Conservation (phyloP, 2,329 filamentous ascomycete genomes). For the Sordariomycetes sp. region DNA sequence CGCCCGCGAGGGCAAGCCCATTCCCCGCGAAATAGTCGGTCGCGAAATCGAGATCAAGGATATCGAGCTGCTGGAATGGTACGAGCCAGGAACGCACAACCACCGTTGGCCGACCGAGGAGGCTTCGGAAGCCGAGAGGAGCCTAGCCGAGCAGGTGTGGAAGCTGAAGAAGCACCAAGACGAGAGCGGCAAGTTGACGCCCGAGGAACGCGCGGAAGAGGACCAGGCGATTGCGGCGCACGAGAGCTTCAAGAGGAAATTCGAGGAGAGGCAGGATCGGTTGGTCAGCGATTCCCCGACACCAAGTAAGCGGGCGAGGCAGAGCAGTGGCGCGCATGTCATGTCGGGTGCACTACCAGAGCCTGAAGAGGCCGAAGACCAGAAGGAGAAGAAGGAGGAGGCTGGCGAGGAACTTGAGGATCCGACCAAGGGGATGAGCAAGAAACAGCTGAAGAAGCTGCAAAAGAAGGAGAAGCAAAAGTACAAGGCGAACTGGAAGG, state of each 20-base stretch:
- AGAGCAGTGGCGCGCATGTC: slow-evolving; percentile 26
- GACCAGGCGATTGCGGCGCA: slow-evolving; percentile 44
- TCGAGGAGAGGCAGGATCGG: slow-evolving; percentile 47
- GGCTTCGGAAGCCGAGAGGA: slow-evolving; percentile 65
- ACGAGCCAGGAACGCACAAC: slow-evolving; percentile 70
- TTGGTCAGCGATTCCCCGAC: slow-evolving; percentile 43
- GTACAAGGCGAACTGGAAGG: no score
- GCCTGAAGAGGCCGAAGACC: slow-evolving; percentile 26
- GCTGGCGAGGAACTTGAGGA: no score
- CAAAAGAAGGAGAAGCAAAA: no score
- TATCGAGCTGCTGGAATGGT: slow-evolving; percentile 76
- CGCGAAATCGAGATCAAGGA: slow-evolving; percentile 70
- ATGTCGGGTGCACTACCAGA: slow-evolving; percentile 51
- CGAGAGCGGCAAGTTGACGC: slow-evolving; percentile 36
- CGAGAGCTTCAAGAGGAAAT: slow-evolving; percentile 47
- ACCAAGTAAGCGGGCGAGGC: slow-evolving; percentile 20
- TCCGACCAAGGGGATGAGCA: no score
- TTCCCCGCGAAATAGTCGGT: slow-evolving; percentile 76
- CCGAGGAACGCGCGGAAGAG: slow-evolving; percentile 46
- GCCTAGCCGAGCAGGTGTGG: slow-evolving; percentile 65
- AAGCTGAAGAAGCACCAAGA: slow-evolving; percentile 49
- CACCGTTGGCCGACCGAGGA: slow-evolving; percentile 75
- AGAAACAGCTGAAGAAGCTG: no score
- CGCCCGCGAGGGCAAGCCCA: slow-evolving; percentile 77
- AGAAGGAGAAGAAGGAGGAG: not conserved